A percentile compares a stretch with the other conserved stretches of the same genome.
Conservation (phyloP, 495 filamentous ascomycete species). For the Niebla homalea region DNA sequence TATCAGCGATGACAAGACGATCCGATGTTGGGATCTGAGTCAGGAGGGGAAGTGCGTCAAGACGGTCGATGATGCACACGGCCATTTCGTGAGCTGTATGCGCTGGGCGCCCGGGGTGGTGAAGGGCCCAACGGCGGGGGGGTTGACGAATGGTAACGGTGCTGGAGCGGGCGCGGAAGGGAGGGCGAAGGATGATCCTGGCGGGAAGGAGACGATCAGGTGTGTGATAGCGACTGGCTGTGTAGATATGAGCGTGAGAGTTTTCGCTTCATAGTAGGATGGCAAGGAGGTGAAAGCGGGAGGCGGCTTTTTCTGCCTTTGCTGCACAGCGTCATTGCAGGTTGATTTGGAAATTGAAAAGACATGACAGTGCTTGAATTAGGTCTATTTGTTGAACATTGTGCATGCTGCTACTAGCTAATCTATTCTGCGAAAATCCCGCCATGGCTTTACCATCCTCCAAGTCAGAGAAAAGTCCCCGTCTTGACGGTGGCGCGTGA, state of each 20-base stretch:
- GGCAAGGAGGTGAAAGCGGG: no score
- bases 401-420: no score
- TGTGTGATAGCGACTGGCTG: conserved; percentile 54
- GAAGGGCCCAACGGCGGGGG: conserved; percentile 37
- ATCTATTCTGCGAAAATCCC: no score
- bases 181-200: conserved; percentile 20
- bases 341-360: no score
- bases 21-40: conserved; percentile 87
- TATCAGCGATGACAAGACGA: conserved; percentile 78
- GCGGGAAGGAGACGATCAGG: conserved; percentile 35
- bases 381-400: no score
- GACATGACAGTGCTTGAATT: no score
- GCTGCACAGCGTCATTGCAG: no score
- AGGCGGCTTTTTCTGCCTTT: no score
- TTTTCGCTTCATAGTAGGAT: conserved; percentile 37
- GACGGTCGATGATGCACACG: conserved; percentile 64
- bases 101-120: conserved; percentile 78
- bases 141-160: conserved; percentile 32
- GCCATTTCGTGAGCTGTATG: conserved; percentile 76
- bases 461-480: no score
- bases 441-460: no score
- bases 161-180: conserved; percentile 17
- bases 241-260: conserved; percentile 47
- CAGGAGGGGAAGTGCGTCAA: conserved; percentile 89
- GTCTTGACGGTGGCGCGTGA: no score